Base-by-base conservation (phyloP, 192 early-diverging fungal genomes). In the Coemansia sp. region DNA sequence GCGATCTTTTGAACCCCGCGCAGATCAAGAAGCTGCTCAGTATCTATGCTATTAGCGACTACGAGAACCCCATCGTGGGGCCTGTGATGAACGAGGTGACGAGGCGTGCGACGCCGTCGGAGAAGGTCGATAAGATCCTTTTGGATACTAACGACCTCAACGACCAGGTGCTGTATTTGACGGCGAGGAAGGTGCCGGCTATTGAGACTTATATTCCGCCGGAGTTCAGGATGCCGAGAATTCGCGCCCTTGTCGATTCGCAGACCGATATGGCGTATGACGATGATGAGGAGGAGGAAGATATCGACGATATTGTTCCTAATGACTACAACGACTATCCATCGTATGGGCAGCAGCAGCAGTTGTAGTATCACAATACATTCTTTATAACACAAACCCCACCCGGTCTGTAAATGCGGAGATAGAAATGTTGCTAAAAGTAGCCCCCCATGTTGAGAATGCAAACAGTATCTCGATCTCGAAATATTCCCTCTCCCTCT, bases 11-110 rank as follows among this genome's bases (percentile, higher is more conserved):
- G 66, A 96, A 95, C 69, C 91, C 94, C 3, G 91, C 93, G 6
- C 98, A 99, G 84, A 95, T 99, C 80, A 95, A 96, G 82, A 98
- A 98, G 87, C 81, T 99, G 34, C 88, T 99, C 19, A 92, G 92
- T 27, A 91, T 97, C 72, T 98, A 98, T 76, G 90, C 92, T 62
- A 91, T 96, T 61, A 93, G 94, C 2, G 98, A 99, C 79, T 98
- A 97, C 74, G 98, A 99, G 84, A 88, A 87, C 63, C 88, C 93
- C 66, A 90, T 97, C 19, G 93, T 93, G 31, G 89, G 92, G 14
- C 92, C 93, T 41, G 88, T 98, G 61, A 84, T 98, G 73, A 93
- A 93, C 78, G 94, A 94, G 62, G 94, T 97, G 11, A 91, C 93
- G 6, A 84, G 85, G 66, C 83, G 94, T 27, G 95, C 95, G 10